These are phyloP conservation scores for Phyllachora maydis DNA, from an alignment of 2,329 filamentous ascomycete genomes.

Conservation along the genomic window DNA sequence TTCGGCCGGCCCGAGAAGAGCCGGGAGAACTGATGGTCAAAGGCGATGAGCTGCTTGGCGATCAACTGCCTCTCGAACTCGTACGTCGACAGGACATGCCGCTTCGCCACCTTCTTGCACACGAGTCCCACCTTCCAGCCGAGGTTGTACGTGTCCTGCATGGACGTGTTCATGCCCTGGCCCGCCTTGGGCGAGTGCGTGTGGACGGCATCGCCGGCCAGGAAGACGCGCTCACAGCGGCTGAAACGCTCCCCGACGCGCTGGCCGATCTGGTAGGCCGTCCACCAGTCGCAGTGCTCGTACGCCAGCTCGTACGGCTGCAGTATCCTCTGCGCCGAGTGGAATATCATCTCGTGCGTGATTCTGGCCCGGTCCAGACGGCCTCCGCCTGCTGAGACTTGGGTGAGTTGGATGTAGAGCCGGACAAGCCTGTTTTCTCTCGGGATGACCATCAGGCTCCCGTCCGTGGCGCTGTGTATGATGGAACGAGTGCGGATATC, in stretches of 20 bases:
- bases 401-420: conserved; percentile 41
- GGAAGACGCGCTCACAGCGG: conserved; percentile 37
- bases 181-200: conserved; percentile 39
- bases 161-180: conserved; percentile 53
- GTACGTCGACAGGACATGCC: conserved; percentile 25
- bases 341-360: conserved; percentile 40
- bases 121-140: conserved; percentile 33
- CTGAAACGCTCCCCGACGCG: conserved; percentile 37
- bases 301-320: conserved; percentile 46
- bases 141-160: conserved; percentile 43
- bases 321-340: conserved; percentile 41
- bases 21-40: conserved; percentile 34
- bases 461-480: conserved; percentile 9
- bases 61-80: conserved; percentile 31
- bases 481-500: conserved; percentile 10
- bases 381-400: conserved; percentile 18
- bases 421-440: conserved; percentile 28
- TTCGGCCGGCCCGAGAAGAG: conserved; percentile 35
- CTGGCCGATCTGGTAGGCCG: conserved; percentile 47
- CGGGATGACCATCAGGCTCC: conserved; percentile 11
- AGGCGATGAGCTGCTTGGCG: conserved; percentile 44
- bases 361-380: conserved; percentile 39
- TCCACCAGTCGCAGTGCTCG: conserved; percentile 46
- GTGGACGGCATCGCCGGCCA: conserved; percentile 46
- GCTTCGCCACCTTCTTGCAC: conserved; percentile 19